Percentiles rank a stretch among this genome's conserved stretches.
phyloP scores from a whole-genome alignment of 352 stramenopile species.

The Detonula confervacea region DNA sequence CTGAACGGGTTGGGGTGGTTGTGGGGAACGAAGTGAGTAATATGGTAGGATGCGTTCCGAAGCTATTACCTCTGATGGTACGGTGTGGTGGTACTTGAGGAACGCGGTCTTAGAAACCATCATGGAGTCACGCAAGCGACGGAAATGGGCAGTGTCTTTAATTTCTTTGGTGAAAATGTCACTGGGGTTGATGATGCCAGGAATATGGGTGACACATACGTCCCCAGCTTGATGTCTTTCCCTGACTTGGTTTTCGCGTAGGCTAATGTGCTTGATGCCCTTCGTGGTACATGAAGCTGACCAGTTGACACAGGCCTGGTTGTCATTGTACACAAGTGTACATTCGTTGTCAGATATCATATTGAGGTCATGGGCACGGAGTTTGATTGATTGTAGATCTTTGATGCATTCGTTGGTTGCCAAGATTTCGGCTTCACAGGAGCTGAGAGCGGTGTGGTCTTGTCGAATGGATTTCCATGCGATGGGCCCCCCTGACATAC shows the following conservation, averaged over 20 bases:
- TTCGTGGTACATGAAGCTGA: background rate
- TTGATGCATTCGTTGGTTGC: conserved; percentile 21
- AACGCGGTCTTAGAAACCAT: background rate
- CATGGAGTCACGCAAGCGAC: background rate
- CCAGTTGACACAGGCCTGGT: background rate
- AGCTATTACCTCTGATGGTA: background rate
- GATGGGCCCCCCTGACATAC: background rate
- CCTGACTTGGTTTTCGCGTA: background rate
- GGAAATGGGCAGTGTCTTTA: background rate
- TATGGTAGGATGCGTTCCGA: background rate
- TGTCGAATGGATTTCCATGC: conserved; percentile 30
- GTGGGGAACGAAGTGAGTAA: background rate
- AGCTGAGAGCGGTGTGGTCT: conserved; percentile 31
- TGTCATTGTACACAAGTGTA: background rate
- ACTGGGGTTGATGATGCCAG: background rate
- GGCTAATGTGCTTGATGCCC: conserved; percentile 1
- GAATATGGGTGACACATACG: too few relatives aligned
- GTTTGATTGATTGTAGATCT: conserved; percentile 2
- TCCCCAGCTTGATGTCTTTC: background rate
- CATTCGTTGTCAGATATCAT: background rate
- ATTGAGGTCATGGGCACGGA: conserved; percentile 3
- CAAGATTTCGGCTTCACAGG: conserved; percentile 46
- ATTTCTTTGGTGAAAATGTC: background rate
- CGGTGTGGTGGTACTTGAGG: background rate
- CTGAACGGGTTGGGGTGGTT: background rate